Conservation (phyloP, 2,329 filamentous ascomycete genomes). For the Fusarium veterinarium region DNA sequence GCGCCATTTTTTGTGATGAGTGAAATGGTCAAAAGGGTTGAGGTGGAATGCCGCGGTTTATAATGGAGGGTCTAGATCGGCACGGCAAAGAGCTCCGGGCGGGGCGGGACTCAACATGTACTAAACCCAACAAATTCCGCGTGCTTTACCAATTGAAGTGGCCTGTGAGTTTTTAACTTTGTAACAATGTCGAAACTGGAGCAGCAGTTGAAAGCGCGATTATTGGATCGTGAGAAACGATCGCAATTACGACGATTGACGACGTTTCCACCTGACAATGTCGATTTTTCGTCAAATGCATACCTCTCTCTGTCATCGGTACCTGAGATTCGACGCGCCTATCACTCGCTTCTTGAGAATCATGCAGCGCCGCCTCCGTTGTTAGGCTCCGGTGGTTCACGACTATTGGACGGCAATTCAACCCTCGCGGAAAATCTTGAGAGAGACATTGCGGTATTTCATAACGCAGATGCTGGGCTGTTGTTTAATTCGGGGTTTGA, state of each 20-base stretch:
- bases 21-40: background rate
- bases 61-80: background rate
- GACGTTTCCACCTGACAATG: conserved; percentile 72
- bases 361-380: conserved; percentile 36
- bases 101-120: conserved; percentile 17
- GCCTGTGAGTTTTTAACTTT: background rate
- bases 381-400: conserved; percentile 64
- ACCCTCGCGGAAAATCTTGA: conserved; percentile 59
- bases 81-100: background rate
- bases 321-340: conserved; percentile 68
- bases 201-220: conserved; percentile 40
- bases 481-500: conserved; percentile 73
- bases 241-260: conserved; percentile 59
- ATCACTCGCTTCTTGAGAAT: conserved; percentile 58
- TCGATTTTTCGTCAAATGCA: conserved; percentile 83
- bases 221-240: conserved; percentile 47
- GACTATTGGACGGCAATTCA: conserved; percentile 65
- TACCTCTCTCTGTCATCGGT: conserved; percentile 79
- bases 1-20: conserved; percentile 52
- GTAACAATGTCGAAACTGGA: conserved; percentile 43
- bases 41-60: conserved; percentile 15
- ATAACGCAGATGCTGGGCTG: conserved; percentile 58
- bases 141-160: background rate
- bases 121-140: conserved; percentile 30
- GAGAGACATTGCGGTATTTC: conserved; percentile 58